phyloP scores from a whole-genome alignment of 768 basidiomycete genomes.

The Mrakia hoshinonis region DNA sequence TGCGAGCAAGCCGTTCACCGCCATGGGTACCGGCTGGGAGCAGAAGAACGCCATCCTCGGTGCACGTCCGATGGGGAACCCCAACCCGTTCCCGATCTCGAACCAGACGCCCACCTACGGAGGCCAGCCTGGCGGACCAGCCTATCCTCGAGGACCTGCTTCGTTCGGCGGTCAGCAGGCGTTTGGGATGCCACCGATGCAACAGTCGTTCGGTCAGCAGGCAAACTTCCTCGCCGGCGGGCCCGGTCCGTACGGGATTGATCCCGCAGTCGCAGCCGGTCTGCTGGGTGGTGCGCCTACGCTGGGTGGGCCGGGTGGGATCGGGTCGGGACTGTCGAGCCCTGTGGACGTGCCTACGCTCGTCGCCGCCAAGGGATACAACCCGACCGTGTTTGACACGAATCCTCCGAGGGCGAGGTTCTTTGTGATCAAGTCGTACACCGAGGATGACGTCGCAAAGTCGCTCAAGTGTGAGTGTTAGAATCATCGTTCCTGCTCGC shows the following conservation, averaged over 20 bases:
- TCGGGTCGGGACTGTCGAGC: neutral
- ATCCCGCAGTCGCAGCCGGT: neutral
- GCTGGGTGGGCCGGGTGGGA: neutral
- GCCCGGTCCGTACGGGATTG: no score
- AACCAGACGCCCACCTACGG: neutral
- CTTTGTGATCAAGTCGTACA: slow-evolving; percentile 98
- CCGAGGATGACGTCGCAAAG: slow-evolving; percentile 43
- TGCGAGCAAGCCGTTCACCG: slow-evolving; percentile 35
- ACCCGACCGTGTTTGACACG: slow-evolving; percentile 73
- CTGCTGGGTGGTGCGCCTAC: neutral
- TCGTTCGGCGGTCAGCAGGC: neutral
- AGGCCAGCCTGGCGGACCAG: neutral
- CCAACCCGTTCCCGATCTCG: neutral
- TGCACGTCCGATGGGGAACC: slow-evolving; percentile 20
- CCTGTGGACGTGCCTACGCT: slow-evolving; percentile 80
- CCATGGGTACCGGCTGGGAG: slow-evolving; percentile 50
- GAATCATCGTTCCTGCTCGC: neutral
- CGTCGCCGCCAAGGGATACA: slow-evolving; percentile 81
- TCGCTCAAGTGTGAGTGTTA: slow-evolving; percentile 8
- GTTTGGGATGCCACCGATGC: neutral
- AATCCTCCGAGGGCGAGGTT: slow-evolving; percentile 69
- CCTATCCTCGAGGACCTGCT: neutral
- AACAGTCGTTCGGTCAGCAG: slow-evolving; percentile 6
- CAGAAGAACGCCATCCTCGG: slow-evolving; percentile 55
- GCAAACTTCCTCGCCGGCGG: neutral